Percentiles rank a stretch among this genome's conserved stretches.
Conservation (phyloP, 306 rosid genomes). For the Carpinus fangiana region DNA sequence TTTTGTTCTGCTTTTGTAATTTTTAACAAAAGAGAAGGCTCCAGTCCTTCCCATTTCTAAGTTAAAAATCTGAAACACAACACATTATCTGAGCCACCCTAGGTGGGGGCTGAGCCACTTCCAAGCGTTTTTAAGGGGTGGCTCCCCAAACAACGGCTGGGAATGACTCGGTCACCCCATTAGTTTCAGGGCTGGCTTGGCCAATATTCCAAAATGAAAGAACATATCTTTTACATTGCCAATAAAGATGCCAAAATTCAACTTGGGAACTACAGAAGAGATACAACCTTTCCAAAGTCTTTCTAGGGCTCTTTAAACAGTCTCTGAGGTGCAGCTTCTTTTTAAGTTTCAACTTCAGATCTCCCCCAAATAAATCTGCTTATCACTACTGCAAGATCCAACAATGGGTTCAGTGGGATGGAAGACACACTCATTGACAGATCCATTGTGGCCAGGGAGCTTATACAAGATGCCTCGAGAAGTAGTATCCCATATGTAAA, state of each 20-base stretch:
- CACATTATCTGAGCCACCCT: too few relatives aligned
- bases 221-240: background rate
- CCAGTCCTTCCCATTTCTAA: too few relatives aligned
- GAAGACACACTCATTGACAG: constrained; percentile 75
- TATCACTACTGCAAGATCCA: constrained; percentile 91
- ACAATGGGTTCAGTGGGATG: constrained; percentile 81
- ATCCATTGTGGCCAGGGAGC: constrained; percentile 93
- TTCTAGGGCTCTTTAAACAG: background rate
- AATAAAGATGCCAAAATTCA: background rate
- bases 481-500: constrained; percentile 87
- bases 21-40: too few relatives aligned
- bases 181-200: too few relatives aligned
- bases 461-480: constrained; percentile 82
- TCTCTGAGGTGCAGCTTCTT: background rate
- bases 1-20: too few relatives aligned
- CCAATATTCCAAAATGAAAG: background rate
- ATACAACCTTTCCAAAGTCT: background rate
- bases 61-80: too few relatives aligned
- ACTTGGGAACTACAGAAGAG: background rate
- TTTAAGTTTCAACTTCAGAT: constrained; percentile 37
- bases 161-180: too few relatives aligned
- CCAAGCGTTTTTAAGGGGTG: too few relatives aligned
- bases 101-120: too few relatives aligned
- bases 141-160: too few relatives aligned
- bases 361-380: constrained; percentile 87